A percentile compares a stretch with the other conserved stretches of the same genome.
Evolutionary conservation across 768 basidiomycete genomes (phyloP).

Genomic region (Rhizopogon vesiculosus): DNA sequence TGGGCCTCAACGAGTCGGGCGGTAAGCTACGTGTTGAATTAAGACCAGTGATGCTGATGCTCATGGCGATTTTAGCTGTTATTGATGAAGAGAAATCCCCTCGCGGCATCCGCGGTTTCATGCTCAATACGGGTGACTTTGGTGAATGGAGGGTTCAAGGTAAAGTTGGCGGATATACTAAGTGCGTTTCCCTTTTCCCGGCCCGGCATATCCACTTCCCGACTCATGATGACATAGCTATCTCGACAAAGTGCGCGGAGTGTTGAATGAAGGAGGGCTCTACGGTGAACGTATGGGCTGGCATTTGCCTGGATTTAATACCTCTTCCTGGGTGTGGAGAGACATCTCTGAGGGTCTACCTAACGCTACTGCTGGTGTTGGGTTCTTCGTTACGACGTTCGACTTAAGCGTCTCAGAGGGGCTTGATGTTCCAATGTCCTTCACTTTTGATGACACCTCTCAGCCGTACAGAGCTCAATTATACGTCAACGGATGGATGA

Average conservation of each 20-base stretch:
- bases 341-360: constrained; percentile 59
- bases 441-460: constrained; percentile 59
- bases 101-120: constrained; percentile 74
- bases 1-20: constrained; percentile 68
- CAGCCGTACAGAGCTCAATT: constrained; percentile 69
- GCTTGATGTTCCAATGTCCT: constrained; percentile 67
- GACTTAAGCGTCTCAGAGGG: constrained; percentile 52
- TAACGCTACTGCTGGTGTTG: constrained; percentile 56
- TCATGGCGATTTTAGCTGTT: constrained; percentile 21
- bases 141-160: constrained; percentile 70
- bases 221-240: constrained; percentile 40
- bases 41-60: neutral
- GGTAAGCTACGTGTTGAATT: constrained; percentile 26
- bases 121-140: constrained; percentile 59
- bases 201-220: neutral
- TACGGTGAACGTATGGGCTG: constrained; percentile 69
- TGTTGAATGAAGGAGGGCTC: constrained; percentile 70
- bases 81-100: constrained; percentile 64
- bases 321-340: constrained; percentile 52
- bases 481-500: constrained; percentile 89
- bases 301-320: constrained; percentile 72
- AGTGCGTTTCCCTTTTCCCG: constrained; percentile 33
- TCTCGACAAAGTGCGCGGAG: constrained; percentile 65
- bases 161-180: constrained; percentile 65
- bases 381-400: constrained; percentile 79